Percentiles rank a stretch among this genome's conserved stretches.
These are phyloP conservation scores for Moelleriella libera DNA, from an alignment of 2,329 filamentous ascomycete genomes.

Conservation along the genomic window DNA sequence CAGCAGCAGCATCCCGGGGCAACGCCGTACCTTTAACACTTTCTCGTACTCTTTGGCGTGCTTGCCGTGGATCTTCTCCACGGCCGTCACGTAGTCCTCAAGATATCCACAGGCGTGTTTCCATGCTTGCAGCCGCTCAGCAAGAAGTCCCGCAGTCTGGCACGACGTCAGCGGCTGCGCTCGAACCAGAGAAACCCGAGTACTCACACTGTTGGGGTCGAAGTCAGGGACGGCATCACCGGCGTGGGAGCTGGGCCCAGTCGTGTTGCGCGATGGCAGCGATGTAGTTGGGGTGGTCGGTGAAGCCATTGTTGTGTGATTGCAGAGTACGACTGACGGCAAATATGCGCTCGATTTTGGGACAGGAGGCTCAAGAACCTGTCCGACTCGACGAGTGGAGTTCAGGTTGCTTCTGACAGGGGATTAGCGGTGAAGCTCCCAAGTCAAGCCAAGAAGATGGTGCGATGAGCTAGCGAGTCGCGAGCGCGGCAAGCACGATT, in stretches of 20 bases:
- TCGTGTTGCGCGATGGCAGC: slow-evolving; percentile 32
- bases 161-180: background rate
- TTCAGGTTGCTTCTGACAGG: too few species aligned
- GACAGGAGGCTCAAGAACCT: too few species aligned
- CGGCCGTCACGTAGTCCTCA: slow-evolving; percentile 75
- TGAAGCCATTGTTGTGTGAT: slow-evolving; percentile 10
- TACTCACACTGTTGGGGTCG: slow-evolving; percentile 43
- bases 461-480: too few species aligned
- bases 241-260: slow-evolving; percentile 28
- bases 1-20: too few species aligned
- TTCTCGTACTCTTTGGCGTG: slow-evolving; percentile 94
- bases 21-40: slow-evolving; percentile 61
- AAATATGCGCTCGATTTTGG: too few species aligned
- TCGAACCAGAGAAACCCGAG: too few species aligned
- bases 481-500: too few species aligned
- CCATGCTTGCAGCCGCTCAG: slow-evolving; percentile 84
- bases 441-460: too few species aligned
- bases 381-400: too few species aligned
- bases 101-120: slow-evolving; percentile 87
- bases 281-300: slow-evolving; percentile 11
- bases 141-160: slow-evolving; percentile 65
- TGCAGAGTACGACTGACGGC: too few species aligned
- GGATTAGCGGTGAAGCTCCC: too few species aligned
- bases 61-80: slow-evolving; percentile 72
- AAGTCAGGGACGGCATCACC: slow-evolving; percentile 46